Evolutionary conservation across 2,329 filamentous ascomycete genomes (phyloP), one percentile per base, ranked within the genome.

Genomic region (Colletotrichum kahawae): DNA sequence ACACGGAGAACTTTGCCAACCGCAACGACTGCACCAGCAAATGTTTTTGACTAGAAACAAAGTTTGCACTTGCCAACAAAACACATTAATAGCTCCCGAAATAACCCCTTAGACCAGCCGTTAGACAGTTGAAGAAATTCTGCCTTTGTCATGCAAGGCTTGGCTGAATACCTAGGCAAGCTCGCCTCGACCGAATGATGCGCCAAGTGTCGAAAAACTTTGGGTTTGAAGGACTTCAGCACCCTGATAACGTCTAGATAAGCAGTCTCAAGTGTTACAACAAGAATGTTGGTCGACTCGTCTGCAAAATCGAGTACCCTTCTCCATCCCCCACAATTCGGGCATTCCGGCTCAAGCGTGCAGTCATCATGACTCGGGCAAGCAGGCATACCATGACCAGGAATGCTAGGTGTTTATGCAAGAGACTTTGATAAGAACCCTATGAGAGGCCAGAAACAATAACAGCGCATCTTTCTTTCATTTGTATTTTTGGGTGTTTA

Each of bases 181-280:
- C 43, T 51, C 43, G 43, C 10, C 6, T 21, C 43, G 12, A 2
- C 10, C 18, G n/a, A 51, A 21, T 2, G n/a, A 51, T 51, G 43
- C 43, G 3, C n/a, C 3, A 51, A 21, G 0, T 0, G 7, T 21
- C 21, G 12, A 0, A 51, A n/a, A 48, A 48, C 38, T n/a, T 2
- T 24, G 43, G 12, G 13, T 51, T 51, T 13, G 10, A 51, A 21
- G n/a, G 10, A 24, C 43, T 21, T 2, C n/a, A 51, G n/a, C 13
- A 21, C 43, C 8, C 4, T 21, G 43, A 51, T 13, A 7, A 21
- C 2, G 5, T 1, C 1, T 1, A 51, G 43, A 51, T 7, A 51
- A 51, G 0, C n/a, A 51, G 10, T 3, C 21, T 12, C n/a, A 51
- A 51, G 5, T 13, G 5, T 51, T 24, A 24, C 6, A n/a, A 1